These are phyloP conservation scores for Piromyces finnis DNA, from an alignment of 192 early-diverging fungal species.

Conservation along the genomic window DNA sequence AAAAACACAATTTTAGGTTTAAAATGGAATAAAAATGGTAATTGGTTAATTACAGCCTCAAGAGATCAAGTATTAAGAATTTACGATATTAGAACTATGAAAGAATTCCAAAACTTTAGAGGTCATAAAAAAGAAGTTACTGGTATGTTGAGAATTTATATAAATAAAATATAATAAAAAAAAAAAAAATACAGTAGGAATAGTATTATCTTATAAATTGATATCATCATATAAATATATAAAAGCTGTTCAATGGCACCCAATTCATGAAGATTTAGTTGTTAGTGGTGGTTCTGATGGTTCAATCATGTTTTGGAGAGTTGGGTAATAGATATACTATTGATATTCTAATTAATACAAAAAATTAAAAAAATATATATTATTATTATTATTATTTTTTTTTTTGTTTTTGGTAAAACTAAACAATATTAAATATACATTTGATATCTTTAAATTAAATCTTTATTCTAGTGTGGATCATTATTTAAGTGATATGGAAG, in stretches of 20 bases:
- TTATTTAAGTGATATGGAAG: slow-evolving; percentile 35
- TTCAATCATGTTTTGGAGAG: slow-evolving; percentile 67
- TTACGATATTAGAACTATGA: slow-evolving; percentile 87
- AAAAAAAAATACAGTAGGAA: no score
- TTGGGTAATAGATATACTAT: slow-evolving; percentile 24
- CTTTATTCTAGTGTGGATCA: slow-evolving; percentile 21
- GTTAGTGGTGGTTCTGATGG: slow-evolving; percentile 84
- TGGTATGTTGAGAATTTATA: slow-evolving; percentile 21
- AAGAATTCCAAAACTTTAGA: slow-evolving; percentile 67
- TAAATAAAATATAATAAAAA: neutral
- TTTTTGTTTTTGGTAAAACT: no score
- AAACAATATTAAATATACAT: no score
- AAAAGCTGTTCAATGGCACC: slow-evolving; percentile 86
- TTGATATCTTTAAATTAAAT: no score
- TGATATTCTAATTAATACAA: neutral
- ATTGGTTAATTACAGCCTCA: slow-evolving; percentile 82
- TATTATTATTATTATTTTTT: no score
- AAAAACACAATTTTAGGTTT: slow-evolving; percentile 80
- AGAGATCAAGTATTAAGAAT: slow-evolving; percentile 81
- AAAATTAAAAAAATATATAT: no score
- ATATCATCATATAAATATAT: no score
- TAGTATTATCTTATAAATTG: no score
- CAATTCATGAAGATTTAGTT: slow-evolving; percentile 74
- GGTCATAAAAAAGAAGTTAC: slow-evolving; percentile 79
- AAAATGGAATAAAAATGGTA: slow-evolving; percentile 93